Conservation (phyloP, 805 yeast species). For the Candida maris region DNA sequence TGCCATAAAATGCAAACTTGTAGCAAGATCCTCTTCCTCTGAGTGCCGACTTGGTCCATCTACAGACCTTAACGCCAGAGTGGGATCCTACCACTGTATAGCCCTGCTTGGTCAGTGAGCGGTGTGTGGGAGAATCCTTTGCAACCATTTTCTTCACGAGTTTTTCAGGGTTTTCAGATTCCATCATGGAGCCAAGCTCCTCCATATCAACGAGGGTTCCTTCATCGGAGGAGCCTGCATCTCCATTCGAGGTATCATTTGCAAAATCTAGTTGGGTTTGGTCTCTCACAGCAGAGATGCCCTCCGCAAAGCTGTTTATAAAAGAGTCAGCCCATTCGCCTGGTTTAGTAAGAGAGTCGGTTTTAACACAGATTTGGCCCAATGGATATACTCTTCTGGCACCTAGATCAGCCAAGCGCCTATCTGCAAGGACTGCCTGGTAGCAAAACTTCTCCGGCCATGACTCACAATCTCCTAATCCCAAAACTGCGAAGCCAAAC, state of each 20-base stretch:
- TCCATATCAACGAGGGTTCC: slow-evolving; percentile 74
- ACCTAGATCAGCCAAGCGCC: slow-evolving; percentile 77
- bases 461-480: slow-evolving; percentile 82
- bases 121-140: slow-evolving; percentile 81
- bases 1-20: slow-evolving; percentile 89
- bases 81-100: slow-evolving; percentile 91
- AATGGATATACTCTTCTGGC: slow-evolving; percentile 79
- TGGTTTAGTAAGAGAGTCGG: slow-evolving; percentile 55
- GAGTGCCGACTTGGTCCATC: slow-evolving; percentile 94
- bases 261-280: slow-evolving; percentile 14
- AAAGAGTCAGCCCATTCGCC: slow-evolving; percentile 66
- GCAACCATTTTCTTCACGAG: slow-evolving; percentile 81
- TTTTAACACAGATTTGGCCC: slow-evolving; percentile 79
- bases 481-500: slow-evolving; percentile 80
- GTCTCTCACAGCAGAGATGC: slow-evolving; percentile 58
- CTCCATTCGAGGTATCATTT: slow-evolving; percentile 8
- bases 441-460: slow-evolving; percentile 84
- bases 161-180: slow-evolving; percentile 17
- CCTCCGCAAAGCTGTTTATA: slow-evolving; percentile 59
- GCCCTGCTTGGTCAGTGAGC: slow-evolving; percentile 87
- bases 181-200: slow-evolving; percentile 70
- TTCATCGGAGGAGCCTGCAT: slow-evolving; percentile 30
- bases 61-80: slow-evolving; percentile 90
- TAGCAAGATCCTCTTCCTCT: slow-evolving; percentile 94
- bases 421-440: slow-evolving; percentile 74